Evolutionary conservation across 768 basidiomycete genomes (phyloP), one percentile per base, ranked within the genome.

Genomic region (Amyloporia xantha): DNA sequence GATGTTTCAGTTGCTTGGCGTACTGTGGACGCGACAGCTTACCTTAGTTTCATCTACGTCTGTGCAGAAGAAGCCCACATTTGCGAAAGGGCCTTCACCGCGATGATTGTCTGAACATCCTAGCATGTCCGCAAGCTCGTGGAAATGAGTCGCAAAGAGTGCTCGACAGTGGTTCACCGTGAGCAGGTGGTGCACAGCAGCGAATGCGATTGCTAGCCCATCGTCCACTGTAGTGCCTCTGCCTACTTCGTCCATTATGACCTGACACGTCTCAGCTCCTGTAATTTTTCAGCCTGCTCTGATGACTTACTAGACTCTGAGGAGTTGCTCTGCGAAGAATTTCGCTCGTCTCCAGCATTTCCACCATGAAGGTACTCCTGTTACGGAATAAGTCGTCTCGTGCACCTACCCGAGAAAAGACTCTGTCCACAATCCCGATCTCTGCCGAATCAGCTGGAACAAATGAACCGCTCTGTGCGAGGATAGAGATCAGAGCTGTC

Each of bases 211-310:
- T 0, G 95, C 91, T 12, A 97, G 66, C 9, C 95, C 95, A 59
- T 96, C 94, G 52, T 81, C 81, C 6, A 93, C 82, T 0, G 93
- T 93, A 4, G 95, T 98, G 27, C 95, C 95, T 56, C 95, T 72
- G 5, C 95, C 95, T n/a, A 99, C 93, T 71, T 99, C 95, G 62
- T 99, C 95, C 91, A 99, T 94, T 54, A 99, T 94, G n/a, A 98
- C 87, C 91, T 93, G 57, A 1, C 20, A 11, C 23, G 20, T 26
- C 46, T 59, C 28, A 37, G 37, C 30, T 30, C 7, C 27, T 26
- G 19, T 30, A 13, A 21, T 28, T 42, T 11, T 23, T 19, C 15
- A 27, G 41, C 15, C 25, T 28, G 21, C 0, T 17, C 21, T 13
- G 39, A 4, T 4, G 4, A 68, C 82, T 54, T 58, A 91, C 94